These are phyloP conservation scores for Podospora tetraspora DNA, from an alignment of 495 filamentous ascomycete species.

Conservation along the genomic window DNA sequence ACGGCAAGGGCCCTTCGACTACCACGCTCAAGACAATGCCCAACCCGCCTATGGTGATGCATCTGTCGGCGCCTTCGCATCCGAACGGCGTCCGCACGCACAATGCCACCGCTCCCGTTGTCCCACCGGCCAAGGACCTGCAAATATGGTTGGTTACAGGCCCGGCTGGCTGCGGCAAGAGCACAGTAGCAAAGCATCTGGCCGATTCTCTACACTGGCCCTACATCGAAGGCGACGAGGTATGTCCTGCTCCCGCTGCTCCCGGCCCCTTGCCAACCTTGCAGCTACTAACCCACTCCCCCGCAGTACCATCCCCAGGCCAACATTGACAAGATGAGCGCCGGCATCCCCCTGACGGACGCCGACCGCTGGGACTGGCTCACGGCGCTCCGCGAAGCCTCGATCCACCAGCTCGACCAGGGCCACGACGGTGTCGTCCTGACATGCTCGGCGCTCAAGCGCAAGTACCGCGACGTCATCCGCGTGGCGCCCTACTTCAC, in stretches of 20 bases:
- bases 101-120: slow-evolving; percentile 25
- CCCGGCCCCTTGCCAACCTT: slow-evolving; percentile 5
- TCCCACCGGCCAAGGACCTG: slow-evolving; percentile 43
- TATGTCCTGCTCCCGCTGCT: slow-evolving; percentile 45
- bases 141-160: slow-evolving; percentile 99
- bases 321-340: slow-evolving; percentile 92
- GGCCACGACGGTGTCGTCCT: slow-evolving; percentile 76
- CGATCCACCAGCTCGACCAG: slow-evolving; percentile 55
- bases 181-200: slow-evolving; percentile 78
- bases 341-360: slow-evolving; percentile 83
- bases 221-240: slow-evolving; percentile 94
- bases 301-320: slow-evolving; percentile 72
- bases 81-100: slow-evolving; percentile 23
- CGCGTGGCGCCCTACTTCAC: slow-evolving; percentile 77
- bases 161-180: slow-evolving; percentile 94
- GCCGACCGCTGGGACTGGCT: slow-evolving; percentile 99
- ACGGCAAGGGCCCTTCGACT: slow-evolving; percentile 30
- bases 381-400: slow-evolving; percentile 76
- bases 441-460: slow-evolving; percentile 93
- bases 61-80: slow-evolving; percentile 26
- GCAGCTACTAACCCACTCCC: neutral
- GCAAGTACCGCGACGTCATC: slow-evolving; percentile 96
- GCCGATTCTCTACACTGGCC: slow-evolving; percentile 64
- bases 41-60: slow-evolving; percentile 31
- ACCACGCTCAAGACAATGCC: slow-evolving; percentile 30